Percentiles rank a stretch among this genome's conserved stretches.
phyloP scores from a whole-genome alignment of 176 grass and related monocot species.

The Rhynchospora breviuscula region DNA sequence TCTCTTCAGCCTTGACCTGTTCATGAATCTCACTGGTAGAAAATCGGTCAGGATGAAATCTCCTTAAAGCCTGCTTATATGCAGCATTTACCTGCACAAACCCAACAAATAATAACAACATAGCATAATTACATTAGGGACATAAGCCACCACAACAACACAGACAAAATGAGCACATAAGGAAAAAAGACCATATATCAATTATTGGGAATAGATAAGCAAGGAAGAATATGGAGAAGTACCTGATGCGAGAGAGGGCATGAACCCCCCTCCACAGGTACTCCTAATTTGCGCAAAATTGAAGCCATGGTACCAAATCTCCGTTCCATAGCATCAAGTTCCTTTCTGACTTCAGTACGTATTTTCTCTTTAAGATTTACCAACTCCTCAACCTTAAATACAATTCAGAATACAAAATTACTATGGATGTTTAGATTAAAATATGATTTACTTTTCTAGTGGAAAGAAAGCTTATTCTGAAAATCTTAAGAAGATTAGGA shows the following conservation, averaged over 20 bases:
- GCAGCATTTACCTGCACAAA: conserved; percentile 65
- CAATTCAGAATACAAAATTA: neutral
- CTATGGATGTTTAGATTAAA: neutral
- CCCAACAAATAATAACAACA: neutral
- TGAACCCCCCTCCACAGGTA: conserved; percentile 43
- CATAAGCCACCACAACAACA: neutral
- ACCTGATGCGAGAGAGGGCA: conserved; percentile 46
- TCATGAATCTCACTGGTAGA: conserved; percentile 66
- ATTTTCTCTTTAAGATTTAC: conserved; percentile 68
- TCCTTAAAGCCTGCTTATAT: conserved; percentile 74
- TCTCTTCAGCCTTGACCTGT: conserved; percentile 93
- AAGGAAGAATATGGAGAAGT: neutral
- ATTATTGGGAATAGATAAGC: neutral
- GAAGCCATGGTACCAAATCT: conserved; percentile 53
- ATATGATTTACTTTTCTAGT: neutral
- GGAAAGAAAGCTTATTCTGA: neutral
- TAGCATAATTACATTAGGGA: neutral
- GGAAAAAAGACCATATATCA: neutral
- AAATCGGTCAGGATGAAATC: conserved; percentile 80
- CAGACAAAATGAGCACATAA: too few relatives aligned
- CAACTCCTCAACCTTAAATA: conserved; percentile 69
- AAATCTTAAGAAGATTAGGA: neutral
- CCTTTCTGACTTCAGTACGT: conserved; percentile 49
- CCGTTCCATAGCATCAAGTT: conserved; percentile 67
- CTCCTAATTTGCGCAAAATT: conserved; percentile 56